Evolutionary conservation across 2,329 filamentous ascomycete species (phyloP).

Genomic region (Stagonosporopsis chrysanthemi): DNA sequence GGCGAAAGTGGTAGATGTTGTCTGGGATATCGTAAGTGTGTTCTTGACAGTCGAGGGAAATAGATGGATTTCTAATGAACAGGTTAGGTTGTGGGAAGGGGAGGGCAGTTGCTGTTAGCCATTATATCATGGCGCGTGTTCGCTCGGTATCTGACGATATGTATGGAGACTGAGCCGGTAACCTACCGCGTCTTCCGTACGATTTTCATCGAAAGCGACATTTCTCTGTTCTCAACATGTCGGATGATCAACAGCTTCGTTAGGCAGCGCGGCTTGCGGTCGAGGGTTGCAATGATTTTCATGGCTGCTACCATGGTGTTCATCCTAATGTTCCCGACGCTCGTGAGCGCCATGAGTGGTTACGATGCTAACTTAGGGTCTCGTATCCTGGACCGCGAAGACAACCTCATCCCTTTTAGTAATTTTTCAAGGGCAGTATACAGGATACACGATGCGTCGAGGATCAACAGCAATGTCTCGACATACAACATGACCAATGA

Average conservation of each 20-base stretch:
- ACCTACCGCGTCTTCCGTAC: constrained; percentile 19
- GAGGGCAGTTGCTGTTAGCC: constrained; percentile 25
- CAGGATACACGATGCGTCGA: background rate
- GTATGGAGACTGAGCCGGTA: constrained; percentile 24
- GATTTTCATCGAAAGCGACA: constrained; percentile 18
- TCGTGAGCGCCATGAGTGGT: constrained; percentile 26
- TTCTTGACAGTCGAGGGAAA: too few relatives aligned
- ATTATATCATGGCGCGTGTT: constrained; percentile 21
- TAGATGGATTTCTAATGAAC: too few relatives aligned
- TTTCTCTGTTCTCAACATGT: background rate
- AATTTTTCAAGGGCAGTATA: background rate
- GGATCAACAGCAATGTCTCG: too few relatives aligned
- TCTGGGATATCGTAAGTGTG: constrained; percentile 30
- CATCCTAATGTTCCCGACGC: constrained; percentile 19
- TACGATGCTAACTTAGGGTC: constrained; percentile 16
- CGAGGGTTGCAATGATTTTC: constrained; percentile 21
- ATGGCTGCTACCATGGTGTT: constrained; percentile 21
- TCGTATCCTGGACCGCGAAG: constrained; percentile 2
- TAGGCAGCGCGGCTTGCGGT: constrained; percentile 5
- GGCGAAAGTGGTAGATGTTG: constrained; percentile 29
- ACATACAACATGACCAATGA: too few relatives aligned
- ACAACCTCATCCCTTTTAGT: constrained; percentile 2
- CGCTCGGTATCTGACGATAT: constrained; percentile 20
- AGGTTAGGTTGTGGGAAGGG: constrained; percentile 26
- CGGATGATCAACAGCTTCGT: background rate